These are phyloP conservation scores for Physcomitrium patens DNA, from an alignment of 225 moss, liverwort and hornwort species.

Conservation along the genomic window DNA sequence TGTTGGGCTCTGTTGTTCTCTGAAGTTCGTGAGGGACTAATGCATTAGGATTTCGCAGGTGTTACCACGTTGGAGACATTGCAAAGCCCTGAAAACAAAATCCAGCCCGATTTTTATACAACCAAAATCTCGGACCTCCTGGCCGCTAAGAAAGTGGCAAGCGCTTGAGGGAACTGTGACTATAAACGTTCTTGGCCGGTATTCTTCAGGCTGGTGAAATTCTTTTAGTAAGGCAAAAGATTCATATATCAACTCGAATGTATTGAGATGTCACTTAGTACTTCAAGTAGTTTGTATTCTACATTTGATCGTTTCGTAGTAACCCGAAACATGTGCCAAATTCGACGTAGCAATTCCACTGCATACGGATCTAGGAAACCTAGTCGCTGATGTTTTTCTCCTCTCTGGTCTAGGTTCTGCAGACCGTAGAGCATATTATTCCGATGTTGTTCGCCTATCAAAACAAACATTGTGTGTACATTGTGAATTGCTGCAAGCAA, in stretches of 20 bases:
- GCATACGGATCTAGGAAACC: not conserved
- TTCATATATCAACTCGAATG: not conserved
- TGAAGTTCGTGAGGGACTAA: not conserved
- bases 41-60: conserved; percentile 51
- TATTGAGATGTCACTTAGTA: conserved; percentile 1
- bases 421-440: conserved; percentile 3
- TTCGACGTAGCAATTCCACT: not conserved
- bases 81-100: conserved; percentile 65
- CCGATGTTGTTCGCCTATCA: not conserved
- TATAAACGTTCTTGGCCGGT: not conserved
- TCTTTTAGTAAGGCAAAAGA: not conserved
- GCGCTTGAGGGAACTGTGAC: conserved; percentile 28
- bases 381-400: conserved; percentile 17
- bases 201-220: conserved; percentile 7
- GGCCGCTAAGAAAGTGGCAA: conserved; percentile 53
- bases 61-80: conserved; percentile 79
- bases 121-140: conserved; percentile 79
- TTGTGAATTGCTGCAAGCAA: too few relatives aligned
- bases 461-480: too few relatives aligned
- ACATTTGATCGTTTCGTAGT: conserved; percentile 1
- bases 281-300: conserved; percentile 26
- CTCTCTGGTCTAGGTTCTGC: not conserved
- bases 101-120: conserved; percentile 78
- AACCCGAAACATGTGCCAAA: conserved; percentile 24
- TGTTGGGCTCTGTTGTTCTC: not conserved